Percentiles rank a stretch among this genome's conserved stretches.
phyloP scores from a whole-genome alignment of 139 green algal species.

The Desmodesmus armatus region DNA sequence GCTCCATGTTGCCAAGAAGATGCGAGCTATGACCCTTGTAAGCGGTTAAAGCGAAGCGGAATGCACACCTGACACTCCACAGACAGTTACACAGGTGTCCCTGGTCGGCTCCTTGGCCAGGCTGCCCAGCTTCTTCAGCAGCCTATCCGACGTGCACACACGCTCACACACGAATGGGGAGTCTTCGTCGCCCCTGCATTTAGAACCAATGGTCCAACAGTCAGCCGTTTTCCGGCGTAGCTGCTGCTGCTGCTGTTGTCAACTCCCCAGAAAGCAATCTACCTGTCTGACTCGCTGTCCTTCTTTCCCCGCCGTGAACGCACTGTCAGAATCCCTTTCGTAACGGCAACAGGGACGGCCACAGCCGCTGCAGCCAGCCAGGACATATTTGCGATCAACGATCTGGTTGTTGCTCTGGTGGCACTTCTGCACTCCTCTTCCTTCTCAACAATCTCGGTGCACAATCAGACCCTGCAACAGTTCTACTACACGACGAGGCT shows the following conservation, averaged over 20 bases:
- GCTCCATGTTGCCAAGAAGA: no score
- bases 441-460: no score
- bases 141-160: slow-evolving; percentile 89
- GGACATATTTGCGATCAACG: no score
- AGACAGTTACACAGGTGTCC: slow-evolving; percentile 95
- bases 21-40: no score
- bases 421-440: no score
- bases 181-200: slow-evolving; percentile 56
- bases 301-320: slow-evolving; percentile 1
- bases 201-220: not conserved
- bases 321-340: slow-evolving; percentile 37
- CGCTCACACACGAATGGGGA: slow-evolving; percentile 93
- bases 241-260: not conserved
- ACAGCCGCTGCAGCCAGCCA: slow-evolving; percentile 43
- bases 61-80: slow-evolving; percentile 79
- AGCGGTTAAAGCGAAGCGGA: no score
- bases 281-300: slow-evolving; percentile 10
- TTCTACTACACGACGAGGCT: no score
- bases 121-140: slow-evolving; percentile 85
- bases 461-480: no score
- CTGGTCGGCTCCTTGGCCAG: slow-evolving; percentile 88
- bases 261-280: not conserved
- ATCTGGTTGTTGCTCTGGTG: no score
- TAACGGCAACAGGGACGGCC: slow-evolving; percentile 43
- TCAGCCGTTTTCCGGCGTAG: no score